phyloP scores from a whole-genome alignment of 495 filamentous ascomycete genomes.

The Thermochaetoides thermophila region DNA sequence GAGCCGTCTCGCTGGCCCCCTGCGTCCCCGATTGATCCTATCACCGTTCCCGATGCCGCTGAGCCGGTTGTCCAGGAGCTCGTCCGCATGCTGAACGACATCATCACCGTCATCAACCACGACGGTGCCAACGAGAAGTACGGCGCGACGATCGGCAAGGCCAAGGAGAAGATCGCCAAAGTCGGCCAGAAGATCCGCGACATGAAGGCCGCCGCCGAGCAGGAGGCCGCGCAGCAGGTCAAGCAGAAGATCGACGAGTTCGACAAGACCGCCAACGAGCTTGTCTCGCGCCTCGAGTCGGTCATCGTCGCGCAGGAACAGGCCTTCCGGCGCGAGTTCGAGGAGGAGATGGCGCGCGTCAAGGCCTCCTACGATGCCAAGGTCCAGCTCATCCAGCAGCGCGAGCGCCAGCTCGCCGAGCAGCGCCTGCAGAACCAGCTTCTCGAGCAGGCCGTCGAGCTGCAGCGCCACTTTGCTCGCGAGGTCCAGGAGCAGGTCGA shows the following conservation, averaged over 20 bases:
- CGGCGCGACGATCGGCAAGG: constrained; percentile 57
- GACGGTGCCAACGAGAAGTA: constrained; percentile 63
- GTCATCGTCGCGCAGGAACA: constrained; percentile 61
- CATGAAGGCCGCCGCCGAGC: constrained; percentile 49
- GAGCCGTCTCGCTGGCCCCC: constrained; percentile 45
- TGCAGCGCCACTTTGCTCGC: constrained; percentile 68
- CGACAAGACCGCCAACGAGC: constrained; percentile 42
- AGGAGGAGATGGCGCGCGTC: constrained; percentile 69
- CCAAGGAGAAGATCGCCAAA: constrained; percentile 66
- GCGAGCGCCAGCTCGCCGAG: constrained; percentile 59
- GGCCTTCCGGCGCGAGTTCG: constrained; percentile 77
- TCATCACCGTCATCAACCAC: constrained; percentile 82
- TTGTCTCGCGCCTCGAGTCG: constrained; percentile 62
- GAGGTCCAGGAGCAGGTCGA: constrained; percentile 75
- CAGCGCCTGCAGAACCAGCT: constrained; percentile 71
- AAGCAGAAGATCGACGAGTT: constrained; percentile 43
- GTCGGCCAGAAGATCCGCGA: constrained; percentile 58
- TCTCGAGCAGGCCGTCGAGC: constrained; percentile 74
- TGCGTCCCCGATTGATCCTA: constrained; percentile 53
- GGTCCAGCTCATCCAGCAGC: constrained; percentile 58
- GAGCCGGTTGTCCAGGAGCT: constrained; percentile 85
- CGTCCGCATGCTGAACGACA: constrained; percentile 88
- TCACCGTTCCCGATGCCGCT: constrained; percentile 55
- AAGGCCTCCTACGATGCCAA: constrained; percentile 61
- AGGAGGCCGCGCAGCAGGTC: constrained; percentile 65